Conservation (phyloP, 2,329 filamentous ascomycete species). For the Neoscytalidium dimidiatum region DNA sequence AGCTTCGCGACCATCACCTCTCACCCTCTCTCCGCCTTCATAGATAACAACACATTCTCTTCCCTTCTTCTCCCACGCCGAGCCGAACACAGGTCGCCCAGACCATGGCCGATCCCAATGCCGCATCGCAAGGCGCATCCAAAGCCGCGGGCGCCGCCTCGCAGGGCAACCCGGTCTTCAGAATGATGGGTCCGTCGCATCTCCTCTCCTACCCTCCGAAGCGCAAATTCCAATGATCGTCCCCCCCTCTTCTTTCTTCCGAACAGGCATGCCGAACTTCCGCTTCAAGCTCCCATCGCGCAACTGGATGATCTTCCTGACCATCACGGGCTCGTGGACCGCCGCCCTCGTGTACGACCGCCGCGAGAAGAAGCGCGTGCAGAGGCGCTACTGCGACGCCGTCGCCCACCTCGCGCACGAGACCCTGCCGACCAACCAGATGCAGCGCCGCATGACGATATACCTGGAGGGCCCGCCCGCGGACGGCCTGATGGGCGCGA, state of each 20-base stretch:
- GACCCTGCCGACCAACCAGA: slow-evolving; percentile 67
- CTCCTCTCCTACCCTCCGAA: slow-evolving; percentile 18
- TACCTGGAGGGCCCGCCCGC: slow-evolving; percentile 84
- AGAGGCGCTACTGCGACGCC: slow-evolving; percentile 81
- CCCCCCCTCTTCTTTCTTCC: neutral
- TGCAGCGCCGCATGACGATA: slow-evolving; percentile 83
- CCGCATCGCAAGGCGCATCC: slow-evolving; percentile 4
- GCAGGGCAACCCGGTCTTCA: slow-evolving; percentile 36
- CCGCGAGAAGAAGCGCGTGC: slow-evolving; percentile 81
- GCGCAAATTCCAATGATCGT: slow-evolving; percentile 24
- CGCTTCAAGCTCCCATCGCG: slow-evolving; percentile 85
- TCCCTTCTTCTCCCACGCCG: neutral
- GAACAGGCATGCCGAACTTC: slow-evolving; percentile 79
- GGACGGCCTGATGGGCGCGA: slow-evolving; percentile 79
- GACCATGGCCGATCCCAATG: slow-evolving; percentile 10
- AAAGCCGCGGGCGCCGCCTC: slow-evolving; percentile 7
- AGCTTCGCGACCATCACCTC: slow-evolving; percentile 5
- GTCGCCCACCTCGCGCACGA: slow-evolving; percentile 84
- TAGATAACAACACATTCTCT: neutral
- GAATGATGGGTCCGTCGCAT: slow-evolving; percentile 40
- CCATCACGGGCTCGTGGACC: slow-evolving; percentile 74
- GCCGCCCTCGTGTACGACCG: slow-evolving; percentile 88
- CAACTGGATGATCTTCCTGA: slow-evolving; percentile 96
- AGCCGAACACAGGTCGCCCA: neutral
- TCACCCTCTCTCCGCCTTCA: neutral